Evolutionary conservation across 371 early-diverging fungal genomes (phyloP).

Genomic region (Polyrhizophydium stewartii): DNA sequence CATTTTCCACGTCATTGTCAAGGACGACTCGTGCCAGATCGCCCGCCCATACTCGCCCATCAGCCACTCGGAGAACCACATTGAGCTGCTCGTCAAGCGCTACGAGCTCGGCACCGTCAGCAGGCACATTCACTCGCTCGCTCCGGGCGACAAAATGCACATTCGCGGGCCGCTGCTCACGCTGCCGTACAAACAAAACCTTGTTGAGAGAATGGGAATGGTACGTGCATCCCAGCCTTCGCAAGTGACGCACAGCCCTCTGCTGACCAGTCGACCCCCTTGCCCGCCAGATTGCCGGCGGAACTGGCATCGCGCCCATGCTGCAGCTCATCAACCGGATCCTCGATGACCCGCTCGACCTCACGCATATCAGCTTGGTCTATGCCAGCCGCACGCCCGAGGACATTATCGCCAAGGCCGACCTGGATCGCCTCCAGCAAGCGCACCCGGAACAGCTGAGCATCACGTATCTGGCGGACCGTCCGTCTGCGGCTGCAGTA

Average conservation of each 20-base stretch:
- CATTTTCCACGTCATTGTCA: constrained; percentile 47
- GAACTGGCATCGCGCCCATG: constrained; percentile 48
- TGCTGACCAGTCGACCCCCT: not conserved
- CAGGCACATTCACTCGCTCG: constrained; percentile 39
- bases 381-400: constrained; percentile 81
- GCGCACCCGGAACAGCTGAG: constrained; percentile 73
- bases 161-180: constrained; percentile 61
- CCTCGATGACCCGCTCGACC: constrained; percentile 60
- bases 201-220: constrained; percentile 55
- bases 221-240: constrained; percentile 20
- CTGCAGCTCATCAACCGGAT: constrained; percentile 44
- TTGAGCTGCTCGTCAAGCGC: constrained; percentile 60
- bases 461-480: constrained; percentile 78
- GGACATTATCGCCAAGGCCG: constrained; percentile 80
- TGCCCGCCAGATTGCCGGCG: constrained; percentile 37
- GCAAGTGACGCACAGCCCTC: no score
- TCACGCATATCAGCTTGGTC: constrained; percentile 80
- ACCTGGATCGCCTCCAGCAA: constrained; percentile 68
- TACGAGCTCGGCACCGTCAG: constrained; percentile 57
- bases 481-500: constrained; percentile 29
- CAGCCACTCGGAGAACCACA: constrained; percentile 22
- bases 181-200: constrained; percentile 43
- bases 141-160: constrained; percentile 44
- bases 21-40: constrained; percentile 64
- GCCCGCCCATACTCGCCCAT: constrained; percentile 65